Base-by-base conservation (phyloP, 805 yeast species). In the Diddensiella transvaalensis region DNA sequence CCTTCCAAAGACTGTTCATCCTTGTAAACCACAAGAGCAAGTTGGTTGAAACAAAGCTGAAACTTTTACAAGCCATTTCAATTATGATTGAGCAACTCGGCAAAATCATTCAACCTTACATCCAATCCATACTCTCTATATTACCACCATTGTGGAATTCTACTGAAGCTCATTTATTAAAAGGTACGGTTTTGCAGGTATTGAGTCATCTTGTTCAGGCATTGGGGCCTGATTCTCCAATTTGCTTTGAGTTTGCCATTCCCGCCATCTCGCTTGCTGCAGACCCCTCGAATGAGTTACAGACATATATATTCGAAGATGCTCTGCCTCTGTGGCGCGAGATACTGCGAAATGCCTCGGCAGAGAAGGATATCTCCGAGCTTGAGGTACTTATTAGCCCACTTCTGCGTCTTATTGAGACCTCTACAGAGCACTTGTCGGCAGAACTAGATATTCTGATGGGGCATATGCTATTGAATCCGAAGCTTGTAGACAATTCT, bases 311-410 rank as follows among this genome's bases (percentile, higher is more conserved):
- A 6, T 75, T 83, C 17, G 97, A 90, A 61, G 97, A 90, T 67
- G 96, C 95, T 0, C 80, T 78, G 60, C 95, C 87, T 48, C 70
- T 90, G 37, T 88, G 96, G 96, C 70, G 77, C n/a, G 72, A 83
- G 1, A 63, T 85, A 1, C 62, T 88, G 44, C 85, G 79, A 53
- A 80, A 81, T 52, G 76, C 77, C 46, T 86, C 91, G 0, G 51
- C 68, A 2, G 68, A 73, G 3, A 66, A 66, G 24, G 62, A 66
- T 11, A 63, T 85, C 22, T 8, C 32, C 8, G 8, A 17, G 21
- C 8, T 35, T 13, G 47, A 73, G 2, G 68, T 69, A 15, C 57
- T 76, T 15, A 74, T 84, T 53, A 78, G 77, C 5, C 66, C 78
- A 53, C 64, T 83, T 24, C 70, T 80, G 6, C 70, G 74, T 47